A percentile compares a stretch with the other conserved stretches of the same genome.
Conservation (phyloP, 768 basidiomycete species). For the Agrocybe praecox region DNA sequence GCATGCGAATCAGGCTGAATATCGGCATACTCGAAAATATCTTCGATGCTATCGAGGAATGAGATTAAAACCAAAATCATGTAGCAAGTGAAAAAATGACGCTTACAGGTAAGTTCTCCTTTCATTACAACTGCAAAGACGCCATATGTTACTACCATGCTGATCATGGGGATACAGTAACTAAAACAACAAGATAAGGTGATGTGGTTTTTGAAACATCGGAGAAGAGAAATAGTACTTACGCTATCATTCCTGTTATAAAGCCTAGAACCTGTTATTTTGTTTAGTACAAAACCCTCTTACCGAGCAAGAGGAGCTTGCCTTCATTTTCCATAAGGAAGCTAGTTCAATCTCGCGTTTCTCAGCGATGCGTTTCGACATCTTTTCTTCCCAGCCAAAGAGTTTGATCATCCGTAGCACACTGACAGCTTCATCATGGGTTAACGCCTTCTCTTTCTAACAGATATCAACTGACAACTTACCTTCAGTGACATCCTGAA, state of each 20-base stretch:
- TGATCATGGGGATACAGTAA: conserved; percentile 61
- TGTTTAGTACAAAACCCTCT: neutral
- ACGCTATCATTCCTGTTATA: conserved; percentile 16
- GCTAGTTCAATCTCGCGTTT: conserved; percentile 66
- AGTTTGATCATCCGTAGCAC: conserved; percentile 75
- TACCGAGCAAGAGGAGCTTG: conserved; percentile 1
- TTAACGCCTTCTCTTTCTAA: neutral
- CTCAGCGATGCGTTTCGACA: conserved; percentile 51
- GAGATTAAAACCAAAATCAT: neutral
- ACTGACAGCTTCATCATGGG: conserved; percentile 44
- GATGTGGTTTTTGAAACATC: neutral
- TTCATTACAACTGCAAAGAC: conserved; percentile 49
- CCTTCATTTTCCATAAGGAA: conserved; percentile 51
- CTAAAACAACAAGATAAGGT: conserved; percentile 27
- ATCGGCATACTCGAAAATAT: conserved; percentile 61
- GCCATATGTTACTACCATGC: conserved; percentile 68
- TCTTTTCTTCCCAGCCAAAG: conserved; percentile 69
- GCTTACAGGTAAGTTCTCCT: conserved; percentile 23
- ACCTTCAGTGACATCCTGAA: conserved; percentile 67
- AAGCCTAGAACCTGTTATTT: conserved; percentile 3
- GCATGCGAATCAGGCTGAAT: conserved; percentile 47
- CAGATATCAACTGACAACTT: conserved; percentile 1
- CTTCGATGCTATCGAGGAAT: conserved; percentile 42
- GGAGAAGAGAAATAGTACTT: neutral
- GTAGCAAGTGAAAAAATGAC: too few species aligned